phyloP scores from a whole-genome alignment of 768 basidiomycete species.

The Termitomyces heimii region DNA sequence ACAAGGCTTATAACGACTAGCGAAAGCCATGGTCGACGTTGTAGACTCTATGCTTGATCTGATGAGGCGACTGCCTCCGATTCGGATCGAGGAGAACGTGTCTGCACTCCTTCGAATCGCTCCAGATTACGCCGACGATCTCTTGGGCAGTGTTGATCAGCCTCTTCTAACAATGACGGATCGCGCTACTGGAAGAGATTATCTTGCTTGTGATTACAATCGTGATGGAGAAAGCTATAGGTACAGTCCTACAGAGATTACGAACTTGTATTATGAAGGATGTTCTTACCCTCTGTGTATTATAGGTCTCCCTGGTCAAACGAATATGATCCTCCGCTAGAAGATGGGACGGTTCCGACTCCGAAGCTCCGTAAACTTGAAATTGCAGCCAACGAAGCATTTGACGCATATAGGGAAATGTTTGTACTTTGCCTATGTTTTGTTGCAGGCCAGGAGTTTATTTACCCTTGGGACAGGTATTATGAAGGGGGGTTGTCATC shows the following conservation, averaged over 20 bases:
- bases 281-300: conserved; percentile 1
- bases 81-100: conserved; percentile 83
- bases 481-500: conserved; percentile 97
- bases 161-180: conserved; percentile 82
- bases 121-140: conserved; percentile 93
- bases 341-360: conserved; percentile 85
- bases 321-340: conserved; percentile 85
- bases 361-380: conserved; percentile 86
- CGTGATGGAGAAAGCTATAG: conserved; percentile 87
- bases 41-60: conserved; percentile 94
- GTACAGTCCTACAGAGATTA: conserved; percentile 32
- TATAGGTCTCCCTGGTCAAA: conserved; percentile 97
- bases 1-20: not conserved
- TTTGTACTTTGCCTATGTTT: conserved; percentile 25
- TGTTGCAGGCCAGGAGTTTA: not conserved
- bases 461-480: conserved; percentile 50
- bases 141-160: conserved; percentile 92
- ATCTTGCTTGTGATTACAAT: conserved; percentile 92
- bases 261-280: not conserved
- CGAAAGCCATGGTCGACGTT: conserved; percentile 58
- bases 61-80: conserved; percentile 93
- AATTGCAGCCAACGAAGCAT: conserved; percentile 90
- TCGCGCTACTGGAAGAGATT: conserved; percentile 77
- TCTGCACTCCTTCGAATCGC: conserved; percentile 72
- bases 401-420: conserved; percentile 97